Base-by-base conservation (phyloP, 345 rosid species). In the Brassica cretica region DNA sequence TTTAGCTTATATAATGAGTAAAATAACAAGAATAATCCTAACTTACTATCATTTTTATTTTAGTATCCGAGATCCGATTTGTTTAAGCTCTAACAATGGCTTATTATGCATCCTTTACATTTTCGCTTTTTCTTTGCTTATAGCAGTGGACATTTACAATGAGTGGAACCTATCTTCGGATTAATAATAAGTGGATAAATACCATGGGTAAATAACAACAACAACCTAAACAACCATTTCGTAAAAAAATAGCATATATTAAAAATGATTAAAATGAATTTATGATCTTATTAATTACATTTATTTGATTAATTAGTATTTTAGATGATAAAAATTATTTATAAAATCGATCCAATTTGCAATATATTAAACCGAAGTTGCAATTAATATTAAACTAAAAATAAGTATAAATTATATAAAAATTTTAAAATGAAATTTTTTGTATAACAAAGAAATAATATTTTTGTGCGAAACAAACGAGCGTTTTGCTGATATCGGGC, bases 1-100 rank as follows among this genome's bases (percentile, higher is more conserved):
- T 39, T 55, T 56, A 66, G 6, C 16, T 2, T 33, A 55, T 16
- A 39, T 9, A 19, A 19, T 68, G 64, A 62, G 58, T 68, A 30
- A 67, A 63, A 39, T 63, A 79, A 69, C n/a, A 53, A 32, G 61
- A 51, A 53, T 53, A 25, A 6, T 63, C 11, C 69, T 53, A 74
- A 49, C 7, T 25, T 78, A 64, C 3, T 14, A 66, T 51, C 58
- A 16, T n/a, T 77, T 63, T 6, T 53, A 71, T 64, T 51, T 12
- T 4, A 59, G 11, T 4, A 59, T 24, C 6, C 30, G 63, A 21
- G 14, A 58, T 58, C 63, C n/a, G 63, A 58, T 21, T 58, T 21
- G n/a, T 58, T 6, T 58, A 21, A 24, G 64, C 30, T 59, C 32
- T 24, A 66, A 44, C 44, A 70, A 27, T 8, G 41, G 32, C 67